Percentiles rank a stretch among this genome's conserved stretches.
Evolutionary conservation across 768 basidiomycete species (phyloP).

Genomic region (Mycena capillaripes): DNA sequence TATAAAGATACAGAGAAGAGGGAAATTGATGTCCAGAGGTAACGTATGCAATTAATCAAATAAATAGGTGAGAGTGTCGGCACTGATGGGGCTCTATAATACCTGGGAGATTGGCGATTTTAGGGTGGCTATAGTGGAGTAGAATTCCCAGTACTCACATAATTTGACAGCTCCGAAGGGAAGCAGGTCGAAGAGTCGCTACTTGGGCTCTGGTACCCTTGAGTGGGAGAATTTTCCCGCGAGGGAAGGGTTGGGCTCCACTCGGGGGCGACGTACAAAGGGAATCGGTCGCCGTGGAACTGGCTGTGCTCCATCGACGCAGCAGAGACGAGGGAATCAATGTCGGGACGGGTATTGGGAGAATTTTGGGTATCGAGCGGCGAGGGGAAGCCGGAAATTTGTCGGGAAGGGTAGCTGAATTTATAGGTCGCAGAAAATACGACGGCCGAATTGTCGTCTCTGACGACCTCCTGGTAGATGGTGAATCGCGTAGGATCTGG

Average conservation of each 20-base stretch:
- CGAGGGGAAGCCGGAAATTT: constrained; percentile 30
- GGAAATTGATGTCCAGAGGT: background rate
- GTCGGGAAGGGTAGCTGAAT: constrained; percentile 58
- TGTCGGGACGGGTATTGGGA: constrained; percentile 13
- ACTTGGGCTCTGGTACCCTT: constrained; percentile 31
- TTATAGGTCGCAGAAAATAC: constrained; percentile 73
- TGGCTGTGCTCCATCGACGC: constrained; percentile 7
- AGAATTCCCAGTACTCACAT: constrained; percentile 44
- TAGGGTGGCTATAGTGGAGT: constrained; percentile 26
- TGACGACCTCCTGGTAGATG: constrained; percentile 74
- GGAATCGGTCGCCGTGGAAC: constrained; percentile 16
- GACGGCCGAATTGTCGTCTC: constrained; percentile 48
- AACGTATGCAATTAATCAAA: constrained; percentile 34
- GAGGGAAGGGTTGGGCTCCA: constrained; percentile 9
- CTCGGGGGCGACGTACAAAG: constrained; percentile 11
- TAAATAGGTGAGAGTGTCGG: constrained; percentile 8
- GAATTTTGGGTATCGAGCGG: constrained; percentile 30
- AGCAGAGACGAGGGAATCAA: constrained; percentile 12
- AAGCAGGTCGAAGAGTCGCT: constrained; percentile 44
- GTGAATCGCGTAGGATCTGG: constrained; percentile 77
- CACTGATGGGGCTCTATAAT: constrained; percentile 24
- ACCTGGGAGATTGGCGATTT: constrained; percentile 25
- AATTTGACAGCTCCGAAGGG: constrained; percentile 48
- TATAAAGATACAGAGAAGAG: background rate
- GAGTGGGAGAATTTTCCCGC: constrained; percentile 28